A percentile compares a stretch with the other conserved stretches of the same genome.
Evolutionary conservation across 148 eudicot species (phyloP).

Genomic region (Amaranthus cruentus): DNA sequence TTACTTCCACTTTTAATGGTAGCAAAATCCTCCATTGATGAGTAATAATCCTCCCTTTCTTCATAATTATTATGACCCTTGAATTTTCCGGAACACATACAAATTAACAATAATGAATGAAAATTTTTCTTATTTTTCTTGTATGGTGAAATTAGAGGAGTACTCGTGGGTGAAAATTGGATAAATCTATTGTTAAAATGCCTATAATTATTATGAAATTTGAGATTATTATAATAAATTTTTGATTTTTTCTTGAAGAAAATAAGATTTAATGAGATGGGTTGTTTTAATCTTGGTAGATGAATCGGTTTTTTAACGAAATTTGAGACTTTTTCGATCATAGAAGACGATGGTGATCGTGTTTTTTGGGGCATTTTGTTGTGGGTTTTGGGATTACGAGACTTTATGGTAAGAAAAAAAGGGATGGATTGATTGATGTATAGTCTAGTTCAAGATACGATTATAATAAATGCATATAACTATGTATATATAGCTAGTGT

Average conservation of each 20-base stretch:
- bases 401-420: neutral
- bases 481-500: neutral
- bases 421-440: no score
- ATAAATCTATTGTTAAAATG: constrained; percentile 19
- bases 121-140: neutral
- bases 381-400: neutral
- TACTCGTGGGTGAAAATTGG: constrained; percentile 18
- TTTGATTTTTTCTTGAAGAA: constrained; percentile 14
- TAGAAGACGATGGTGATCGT: neutral
- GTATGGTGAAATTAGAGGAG: constrained; percentile 1
- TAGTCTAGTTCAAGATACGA: neutral
- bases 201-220: constrained; percentile 7
- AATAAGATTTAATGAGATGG: constrained; percentile 6
- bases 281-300: constrained; percentile 14
- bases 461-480: neutral
- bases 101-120: constrained; percentile 3
- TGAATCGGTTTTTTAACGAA: constrained; percentile 14
- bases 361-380: constrained; percentile 16
- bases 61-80: neutral
- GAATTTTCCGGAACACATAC: constrained; percentile 15
- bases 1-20: neutral
- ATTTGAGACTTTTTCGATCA: constrained; percentile 18
- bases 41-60: constrained; percentile 2
- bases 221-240: neutral
- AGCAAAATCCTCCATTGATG: constrained; percentile 8